Evolutionary conservation across 78 protist genomes (phyloP).

Genomic region (Andalucia godoyi): DNA sequence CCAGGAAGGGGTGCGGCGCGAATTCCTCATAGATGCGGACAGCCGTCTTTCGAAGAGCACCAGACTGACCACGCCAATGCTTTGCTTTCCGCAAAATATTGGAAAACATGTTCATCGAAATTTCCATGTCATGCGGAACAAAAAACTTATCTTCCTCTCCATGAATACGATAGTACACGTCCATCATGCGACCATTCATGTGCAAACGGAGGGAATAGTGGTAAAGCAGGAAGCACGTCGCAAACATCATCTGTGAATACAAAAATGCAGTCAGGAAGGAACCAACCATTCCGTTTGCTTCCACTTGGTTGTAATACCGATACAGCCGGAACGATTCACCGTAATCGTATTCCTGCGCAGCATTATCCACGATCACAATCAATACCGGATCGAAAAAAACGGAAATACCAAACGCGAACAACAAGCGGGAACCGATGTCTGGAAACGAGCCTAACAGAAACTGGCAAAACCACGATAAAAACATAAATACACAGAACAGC

Average conservation of each 20-base stretch:
- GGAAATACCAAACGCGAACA: background rate
- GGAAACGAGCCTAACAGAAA: too few species aligned
- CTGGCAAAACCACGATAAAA: background rate
- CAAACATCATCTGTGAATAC: background rate
- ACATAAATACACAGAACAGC: background rate
- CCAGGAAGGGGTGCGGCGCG: too few species aligned
- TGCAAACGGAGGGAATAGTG: constrained; percentile 1
- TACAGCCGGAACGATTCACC: constrained; percentile 15
- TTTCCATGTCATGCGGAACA: constrained; percentile 9
- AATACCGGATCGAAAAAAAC: constrained; percentile 1
- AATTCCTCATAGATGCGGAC: too few species aligned
- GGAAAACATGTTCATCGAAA: background rate
- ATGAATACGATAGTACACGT: constrained; percentile 11
- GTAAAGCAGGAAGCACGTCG: background rate
- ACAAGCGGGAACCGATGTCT: background rate
- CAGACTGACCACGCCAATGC: constrained; percentile 7
- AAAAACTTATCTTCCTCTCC: background rate
- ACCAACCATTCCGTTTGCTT: background rate
- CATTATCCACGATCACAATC: background rate
- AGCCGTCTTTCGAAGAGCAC: constrained; percentile 1
- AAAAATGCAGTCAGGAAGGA: background rate
- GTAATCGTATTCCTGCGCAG: background rate
- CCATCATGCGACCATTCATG: constrained; percentile 9
- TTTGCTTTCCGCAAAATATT: background rate
- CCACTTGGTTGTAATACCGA: background rate